Conservation (phyloP, 2,329 filamentous ascomycete genomes). For the Apiospora sp. region DNA sequence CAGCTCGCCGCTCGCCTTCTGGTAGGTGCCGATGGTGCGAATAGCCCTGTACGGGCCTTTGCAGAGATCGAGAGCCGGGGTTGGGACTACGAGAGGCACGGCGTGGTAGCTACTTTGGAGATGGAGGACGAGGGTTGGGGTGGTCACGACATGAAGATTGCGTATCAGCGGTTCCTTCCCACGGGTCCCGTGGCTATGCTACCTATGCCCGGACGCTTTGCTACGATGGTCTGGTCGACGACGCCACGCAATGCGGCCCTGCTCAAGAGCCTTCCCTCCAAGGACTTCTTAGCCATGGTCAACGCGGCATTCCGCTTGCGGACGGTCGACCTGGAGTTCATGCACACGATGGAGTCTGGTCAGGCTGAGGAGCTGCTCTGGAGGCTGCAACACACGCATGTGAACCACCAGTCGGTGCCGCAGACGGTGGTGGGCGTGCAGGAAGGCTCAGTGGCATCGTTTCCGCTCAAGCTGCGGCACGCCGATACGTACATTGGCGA, state of each 20-base stretch:
- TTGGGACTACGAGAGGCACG: slow-evolving; percentile 93
- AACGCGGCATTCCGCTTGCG: slow-evolving; percentile 91
- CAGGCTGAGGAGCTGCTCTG: slow-evolving; percentile 84
- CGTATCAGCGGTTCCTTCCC: slow-evolving; percentile 95
- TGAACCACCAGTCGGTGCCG: slow-evolving; percentile 65
- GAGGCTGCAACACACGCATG: slow-evolving; percentile 76
- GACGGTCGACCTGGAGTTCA: slow-evolving; percentile 80
- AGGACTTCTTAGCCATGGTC: slow-evolving; percentile 85
- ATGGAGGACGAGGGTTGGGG: slow-evolving; percentile 69
- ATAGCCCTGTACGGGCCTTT: slow-evolving; percentile 90
- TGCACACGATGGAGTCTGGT: slow-evolving; percentile 69
- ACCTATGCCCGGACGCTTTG: slow-evolving; percentile 82
- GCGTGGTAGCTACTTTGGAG: slow-evolving; percentile 87
- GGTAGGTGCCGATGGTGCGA: slow-evolving; percentile 92
- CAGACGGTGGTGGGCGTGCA: slow-evolving; percentile 76
- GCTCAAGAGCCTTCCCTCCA: slow-evolving; percentile 76
- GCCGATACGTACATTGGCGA: slow-evolving; percentile 93
- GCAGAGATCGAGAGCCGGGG: slow-evolving; percentile 85
- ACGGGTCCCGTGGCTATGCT: slow-evolving; percentile 91
- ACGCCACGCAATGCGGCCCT: slow-evolving; percentile 80
- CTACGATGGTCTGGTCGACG: slow-evolving; percentile 94
- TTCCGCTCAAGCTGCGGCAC: slow-evolving; percentile 90
- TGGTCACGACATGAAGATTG: slow-evolving; percentile 69
- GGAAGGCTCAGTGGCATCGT: slow-evolving; percentile 81
- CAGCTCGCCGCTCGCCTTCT: slow-evolving; percentile 82